A percentile compares a stretch with the other conserved stretches of the same genome.
Conservation (phyloP, 2,329 filamentous ascomycete genomes). For the Neonectria magnoliae region DNA sequence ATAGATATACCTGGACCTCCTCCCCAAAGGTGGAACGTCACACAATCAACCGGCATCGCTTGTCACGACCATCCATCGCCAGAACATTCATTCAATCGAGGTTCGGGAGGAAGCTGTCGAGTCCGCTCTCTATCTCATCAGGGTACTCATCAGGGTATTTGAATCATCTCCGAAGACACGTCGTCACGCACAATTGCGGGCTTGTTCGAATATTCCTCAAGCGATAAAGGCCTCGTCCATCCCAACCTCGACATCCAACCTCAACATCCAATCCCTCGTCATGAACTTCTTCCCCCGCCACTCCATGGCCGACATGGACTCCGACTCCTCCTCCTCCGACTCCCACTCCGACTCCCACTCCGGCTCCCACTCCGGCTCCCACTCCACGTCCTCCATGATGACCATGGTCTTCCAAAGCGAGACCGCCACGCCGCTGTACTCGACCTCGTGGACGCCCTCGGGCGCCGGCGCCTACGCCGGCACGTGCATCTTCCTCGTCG, state of each 20-base stretch:
- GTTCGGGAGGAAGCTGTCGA: no score
- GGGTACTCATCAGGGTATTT: not conserved
- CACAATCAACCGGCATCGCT: not conserved
- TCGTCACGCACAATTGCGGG: not conserved
- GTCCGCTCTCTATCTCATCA: not conserved
- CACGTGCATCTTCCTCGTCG: slow-evolving; percentile 90
- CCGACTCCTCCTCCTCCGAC: not conserved
- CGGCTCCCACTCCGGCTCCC: slow-evolving; percentile 17
- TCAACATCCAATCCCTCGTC: not conserved
- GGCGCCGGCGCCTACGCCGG: slow-evolving; percentile 80
- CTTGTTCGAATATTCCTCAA: not conserved
- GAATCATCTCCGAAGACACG: not conserved
- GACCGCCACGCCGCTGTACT: slow-evolving; percentile 63
- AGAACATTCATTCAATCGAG: not conserved
- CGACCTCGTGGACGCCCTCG: slow-evolving; percentile 76
- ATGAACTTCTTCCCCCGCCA: slow-evolving; percentile 35
- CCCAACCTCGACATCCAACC: not conserved
- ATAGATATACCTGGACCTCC: not conserved
- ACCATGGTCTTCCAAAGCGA: slow-evolving; percentile 69
- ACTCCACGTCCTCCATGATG: slow-evolving; percentile 47
- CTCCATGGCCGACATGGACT: slow-evolving; percentile 40
- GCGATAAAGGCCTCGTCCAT: not conserved
- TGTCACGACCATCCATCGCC: not conserved
- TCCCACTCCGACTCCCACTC: not conserved
- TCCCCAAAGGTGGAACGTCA: not conserved